Evolutionary conservation across 2,329 filamentous ascomycete species (phyloP), one percentile per base, ranked within the genome.

Genomic region (Sporothrix mexicana): DNA sequence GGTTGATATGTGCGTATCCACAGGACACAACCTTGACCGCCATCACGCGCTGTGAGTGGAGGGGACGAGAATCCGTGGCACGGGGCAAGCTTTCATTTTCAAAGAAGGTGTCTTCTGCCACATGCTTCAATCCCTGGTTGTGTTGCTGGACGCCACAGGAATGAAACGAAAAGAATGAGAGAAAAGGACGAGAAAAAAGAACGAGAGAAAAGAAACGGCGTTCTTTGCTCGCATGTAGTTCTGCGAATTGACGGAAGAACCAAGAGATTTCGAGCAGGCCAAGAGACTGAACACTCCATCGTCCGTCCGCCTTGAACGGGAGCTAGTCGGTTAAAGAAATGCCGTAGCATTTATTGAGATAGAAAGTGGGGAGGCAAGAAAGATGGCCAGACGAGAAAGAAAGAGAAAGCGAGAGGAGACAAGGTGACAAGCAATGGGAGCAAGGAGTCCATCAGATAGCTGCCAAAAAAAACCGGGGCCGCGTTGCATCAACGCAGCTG

Each of bases 31-130:
- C 47, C 47, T 69, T 43, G 43, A 41, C 25, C 66, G 47, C 66
- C 17, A n/a, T 36, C 12, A 55, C 36, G 67, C 49, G n/a, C 41
- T 61, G 49, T 69, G 67, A 69, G n/a, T 69, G 51, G 67, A 57
- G 67, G 30, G 67, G 67, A 69, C 67, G n/a, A 30, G 41, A 61
- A 53, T 20, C 53, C 53, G 53, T 25, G 49, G 13, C 17, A 23
- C 68, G 15, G 30, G n/a, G 30, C 30, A 36, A 36, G 30, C 30
- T 36, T 36, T 36, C 7, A 1, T 36, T 36, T 4, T 36, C 30
- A 36, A 36, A 36, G 30, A 3, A 25, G 2, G 8, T 10, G 25
- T n/a, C n/a, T 41, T 23, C 23, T 30, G 55, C 43, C 55, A 70
- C 55, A 61, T 49, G 43, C 69, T 15, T 6, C 17, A 0, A n/a